Evolutionary conservation across 768 basidiomycete species (phyloP), one percentile per base, ranked within the genome.

Genomic region (Lyophyllum decastes): DNA sequence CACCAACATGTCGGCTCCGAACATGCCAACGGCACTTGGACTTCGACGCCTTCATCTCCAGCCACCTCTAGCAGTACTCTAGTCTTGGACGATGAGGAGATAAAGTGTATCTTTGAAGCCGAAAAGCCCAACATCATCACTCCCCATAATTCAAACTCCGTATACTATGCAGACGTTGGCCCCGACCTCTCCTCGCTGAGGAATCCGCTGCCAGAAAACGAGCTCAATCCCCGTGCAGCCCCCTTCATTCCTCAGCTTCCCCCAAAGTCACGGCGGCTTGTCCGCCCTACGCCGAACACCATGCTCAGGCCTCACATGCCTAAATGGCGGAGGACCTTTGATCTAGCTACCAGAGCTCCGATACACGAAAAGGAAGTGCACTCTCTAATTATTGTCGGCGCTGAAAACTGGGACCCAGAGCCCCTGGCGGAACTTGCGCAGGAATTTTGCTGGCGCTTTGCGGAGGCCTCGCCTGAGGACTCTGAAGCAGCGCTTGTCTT

Each of bases 351-450:
- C 10, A 33, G 25, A 10, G 40, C 50, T 2, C 52, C 57, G 1
- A 54, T 52, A 2, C 19, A 40, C 21, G 58, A 61, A 12, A 51
- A 53, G 21, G 61, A 64, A 1, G n/a, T 55, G 26, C 57, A 62
- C 21, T 43, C 61, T 33, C 49, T 59, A 21, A 57, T 64, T 27
- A 44, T 62, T 19, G 49, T 64, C 19, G 50, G 52, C 7, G 46
- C 56, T 26, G 56, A 58, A 35, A 27, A 30, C 16, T 62, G 61
- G 64, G 46, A 49, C 17, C 51, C 61, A 46, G 61, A 62, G 30
- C 54, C 54, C 6, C 51, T 64, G 50, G 55, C 63, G 34, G 58
- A 62, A 35, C 61, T 64, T 35, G 59, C 64, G 21, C 64, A 64
- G 46, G 61, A 60, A 33, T 58, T 62, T 40, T 57, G 58, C 34